Evolutionary conservation across 1,284 basidiomycete genomes (phyloP), one percentile per base, ranked within the genome.

Genomic region (Ceratobasidium sp.): DNA sequence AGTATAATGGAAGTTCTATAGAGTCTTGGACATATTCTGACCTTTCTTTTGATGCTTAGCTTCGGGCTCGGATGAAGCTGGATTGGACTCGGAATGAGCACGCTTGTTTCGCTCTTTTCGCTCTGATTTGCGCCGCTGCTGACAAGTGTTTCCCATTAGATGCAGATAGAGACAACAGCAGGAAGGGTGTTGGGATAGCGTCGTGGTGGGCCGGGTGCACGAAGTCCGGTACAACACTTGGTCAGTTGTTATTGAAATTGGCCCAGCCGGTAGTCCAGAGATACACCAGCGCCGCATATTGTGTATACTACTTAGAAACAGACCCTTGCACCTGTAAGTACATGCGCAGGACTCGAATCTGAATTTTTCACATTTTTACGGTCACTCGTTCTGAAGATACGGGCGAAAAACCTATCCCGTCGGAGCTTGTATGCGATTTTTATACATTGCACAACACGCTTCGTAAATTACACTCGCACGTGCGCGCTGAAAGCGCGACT

Each of bases 21-120:
- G n/a, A n/a, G n/a, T n/a, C n/a, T n/a, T n/a, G n/a, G n/a, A n/a
- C n/a, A n/a, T n/a, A 46, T 46, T 15, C 9, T 46, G 17, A 9
- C 44, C 44, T 46, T 46, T 15, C 44, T 46, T 15, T 46, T 46
- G 44, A 15, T 46, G 10, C 44, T 15, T 46, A 15, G 44, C 54
- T 56, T 56, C 54, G 54, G 26, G 54, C 54, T n/a, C 54, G 17
- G 20, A 5, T n/a, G 7, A 6, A 56, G 54, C 54, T n/a, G 20
- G 20, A 56, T 56, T n/a, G 54, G 54, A 56, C 17, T 56, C 54
- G 20, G 54, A 13, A 56, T 23, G 54, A 56, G 54, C 54, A n/a
- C 26, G 54, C 54, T 56, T 56, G 54, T 56, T 56, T 23, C 54
- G 17, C 54, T 56, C 54, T 23, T 56, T 56, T 7, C 54, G 54